Conservation (phyloP, 192 early-diverging fungal genomes). For the Coemansia sp. region DNA sequence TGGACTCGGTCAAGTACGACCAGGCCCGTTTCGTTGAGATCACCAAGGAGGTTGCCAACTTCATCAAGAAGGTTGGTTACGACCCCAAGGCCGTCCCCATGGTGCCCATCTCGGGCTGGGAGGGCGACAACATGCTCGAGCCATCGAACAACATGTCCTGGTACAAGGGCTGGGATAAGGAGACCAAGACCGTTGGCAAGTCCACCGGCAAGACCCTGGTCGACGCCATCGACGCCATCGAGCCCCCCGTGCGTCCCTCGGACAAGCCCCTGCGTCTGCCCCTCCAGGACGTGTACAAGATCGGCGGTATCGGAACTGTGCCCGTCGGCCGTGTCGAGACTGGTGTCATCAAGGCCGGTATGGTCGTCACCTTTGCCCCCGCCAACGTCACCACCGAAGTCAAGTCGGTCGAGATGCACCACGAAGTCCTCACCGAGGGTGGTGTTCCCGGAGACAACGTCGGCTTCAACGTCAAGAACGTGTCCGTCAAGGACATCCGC, state of each 20-base stretch:
- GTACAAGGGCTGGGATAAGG: slow-evolving; percentile 97
- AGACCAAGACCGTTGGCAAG: slow-evolving; percentile 65
- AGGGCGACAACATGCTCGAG: slow-evolving; percentile 98
- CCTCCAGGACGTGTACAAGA: slow-evolving; percentile 98
- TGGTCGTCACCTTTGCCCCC: slow-evolving; percentile 86
- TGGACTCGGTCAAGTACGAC: slow-evolving; percentile 96
- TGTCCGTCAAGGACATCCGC: slow-evolving; percentile 95
- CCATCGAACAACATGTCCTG: slow-evolving; percentile 89
- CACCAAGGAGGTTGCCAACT: slow-evolving; percentile 89
- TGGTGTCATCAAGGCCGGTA: slow-evolving; percentile 90
- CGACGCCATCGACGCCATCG: slow-evolving; percentile 91
- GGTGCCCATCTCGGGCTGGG: slow-evolving; percentile 97
- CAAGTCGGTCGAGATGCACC: slow-evolving; percentile 98
- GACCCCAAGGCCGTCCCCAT: slow-evolving; percentile 88
- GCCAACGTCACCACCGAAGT: slow-evolving; percentile 86
- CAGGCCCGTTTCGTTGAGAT: slow-evolving; percentile 95
- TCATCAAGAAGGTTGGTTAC: slow-evolving; percentile 98
- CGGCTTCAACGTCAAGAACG: slow-evolving; percentile 99
- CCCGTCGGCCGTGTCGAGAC: slow-evolving; percentile 97
- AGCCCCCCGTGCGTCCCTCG: slow-evolving; percentile 83
- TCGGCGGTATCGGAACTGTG: slow-evolving; percentile 94
- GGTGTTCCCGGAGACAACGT: slow-evolving; percentile 93
- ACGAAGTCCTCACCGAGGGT: slow-evolving; percentile 85
- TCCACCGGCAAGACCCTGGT: slow-evolving; percentile 79
- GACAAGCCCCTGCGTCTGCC: slow-evolving; percentile 97